Conservation (phyloP, 225 moss, liverwort and hornwort species). For the Ulota crispa region DNA sequence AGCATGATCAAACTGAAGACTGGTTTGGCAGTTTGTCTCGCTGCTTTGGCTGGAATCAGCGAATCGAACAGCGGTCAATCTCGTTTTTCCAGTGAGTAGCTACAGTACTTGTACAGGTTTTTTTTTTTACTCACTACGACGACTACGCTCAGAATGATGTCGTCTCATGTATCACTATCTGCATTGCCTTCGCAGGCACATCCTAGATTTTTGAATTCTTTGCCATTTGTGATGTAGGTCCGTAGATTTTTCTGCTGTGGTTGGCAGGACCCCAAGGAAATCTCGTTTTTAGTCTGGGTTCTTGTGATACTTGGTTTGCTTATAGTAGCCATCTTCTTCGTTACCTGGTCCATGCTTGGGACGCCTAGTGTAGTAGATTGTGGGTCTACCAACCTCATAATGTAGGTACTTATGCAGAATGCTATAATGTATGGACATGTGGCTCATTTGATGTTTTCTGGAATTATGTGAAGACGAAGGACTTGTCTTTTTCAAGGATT, state of each 20-base stretch:
- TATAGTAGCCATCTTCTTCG: slow-evolving; percentile 15
- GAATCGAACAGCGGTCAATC: slow-evolving; percentile 54
- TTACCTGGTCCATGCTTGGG: slow-evolving; percentile 25
- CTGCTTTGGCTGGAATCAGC: slow-evolving; percentile 88
- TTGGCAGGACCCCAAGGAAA: slow-evolving; percentile 25
- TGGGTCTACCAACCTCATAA: slow-evolving; percentile 15
- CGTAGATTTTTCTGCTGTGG: slow-evolving; percentile 12
- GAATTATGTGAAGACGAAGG: background rate
- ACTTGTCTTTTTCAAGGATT: background rate
- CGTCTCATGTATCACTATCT: slow-evolving; percentile 31
- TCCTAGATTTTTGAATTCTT: slow-evolving; percentile 22
- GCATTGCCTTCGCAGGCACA: background rate
- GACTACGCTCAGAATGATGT: slow-evolving; percentile 17
- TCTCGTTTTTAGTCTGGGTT: slow-evolving; percentile 16
- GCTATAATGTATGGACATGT: slow-evolving; percentile 7
- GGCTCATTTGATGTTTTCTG: background rate
- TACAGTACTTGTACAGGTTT: slow-evolving; percentile 23
- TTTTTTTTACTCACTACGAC: background rate
- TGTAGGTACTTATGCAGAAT: slow-evolving; percentile 7
- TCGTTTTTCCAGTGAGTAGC: slow-evolving; percentile 30
- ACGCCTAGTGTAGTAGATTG: slow-evolving; percentile 28
- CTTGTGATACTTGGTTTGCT: slow-evolving; percentile 16
- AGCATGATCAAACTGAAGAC: slow-evolving; percentile 91
- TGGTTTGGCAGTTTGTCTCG: slow-evolving; percentile 89
- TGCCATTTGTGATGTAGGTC: slow-evolving; percentile 19